Conservation (phyloP, 495 filamentous ascomycete species). For the Chaetomidium leptoderma region DNA sequence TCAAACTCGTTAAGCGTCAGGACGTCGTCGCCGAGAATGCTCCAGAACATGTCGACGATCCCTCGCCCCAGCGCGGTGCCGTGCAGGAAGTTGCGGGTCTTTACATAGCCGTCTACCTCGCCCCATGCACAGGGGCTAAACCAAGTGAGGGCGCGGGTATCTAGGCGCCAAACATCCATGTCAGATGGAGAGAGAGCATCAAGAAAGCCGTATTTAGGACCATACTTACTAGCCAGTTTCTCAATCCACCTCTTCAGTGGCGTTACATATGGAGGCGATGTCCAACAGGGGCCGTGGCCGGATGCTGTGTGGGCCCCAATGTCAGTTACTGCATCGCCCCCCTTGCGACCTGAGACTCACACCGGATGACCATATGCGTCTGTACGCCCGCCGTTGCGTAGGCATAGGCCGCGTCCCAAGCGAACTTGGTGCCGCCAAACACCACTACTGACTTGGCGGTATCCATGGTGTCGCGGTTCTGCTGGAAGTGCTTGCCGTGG, state of each 20-base stretch:
- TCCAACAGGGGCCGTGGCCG: constrained; percentile 67
- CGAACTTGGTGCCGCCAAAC: constrained; percentile 66
- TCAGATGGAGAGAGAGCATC: background rate
- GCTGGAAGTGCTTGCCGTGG: constrained; percentile 53
- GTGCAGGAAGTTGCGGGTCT: constrained; percentile 55
- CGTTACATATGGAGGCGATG: constrained; percentile 51
- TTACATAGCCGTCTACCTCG: constrained; percentile 33
- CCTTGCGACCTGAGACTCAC: constrained; percentile 22
- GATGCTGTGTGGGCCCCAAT: constrained; percentile 40
- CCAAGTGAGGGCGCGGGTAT: constrained; percentile 33
- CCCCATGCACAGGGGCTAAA: constrained; percentile 39
- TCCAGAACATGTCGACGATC: constrained; percentile 63
- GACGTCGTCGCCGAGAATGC: constrained; percentile 53
- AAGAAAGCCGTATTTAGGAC: background rate
- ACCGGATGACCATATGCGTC: constrained; percentile 71
- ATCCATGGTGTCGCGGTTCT: constrained; percentile 26
- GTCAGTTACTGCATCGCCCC: background rate
- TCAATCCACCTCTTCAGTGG: constrained; percentile 40
- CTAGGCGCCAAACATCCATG: constrained; percentile 8
- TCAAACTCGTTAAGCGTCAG: constrained; percentile 52
- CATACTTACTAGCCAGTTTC: constrained; percentile 55
- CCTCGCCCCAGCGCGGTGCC: constrained; percentile 58
- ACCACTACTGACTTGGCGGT: constrained; percentile 49
- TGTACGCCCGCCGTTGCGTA: constrained; percentile 57
- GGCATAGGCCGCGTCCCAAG: constrained; percentile 66